phyloP scores from a whole-genome alignment of 768 basidiomycete species.

The Trametes cinnabarina region DNA sequence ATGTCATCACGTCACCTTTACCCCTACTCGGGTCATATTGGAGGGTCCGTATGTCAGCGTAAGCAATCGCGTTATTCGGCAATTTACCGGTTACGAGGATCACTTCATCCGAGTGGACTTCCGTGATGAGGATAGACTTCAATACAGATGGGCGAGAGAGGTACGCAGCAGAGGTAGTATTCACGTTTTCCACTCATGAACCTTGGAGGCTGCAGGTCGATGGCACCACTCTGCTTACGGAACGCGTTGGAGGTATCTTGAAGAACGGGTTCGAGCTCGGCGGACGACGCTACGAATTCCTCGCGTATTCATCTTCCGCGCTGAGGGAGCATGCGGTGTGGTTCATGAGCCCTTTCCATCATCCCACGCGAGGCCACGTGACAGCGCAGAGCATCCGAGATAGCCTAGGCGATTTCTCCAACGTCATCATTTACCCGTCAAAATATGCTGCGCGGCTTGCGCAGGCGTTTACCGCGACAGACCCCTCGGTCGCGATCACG shows the following conservation, averaged over 20 bases:
- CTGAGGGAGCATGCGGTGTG: conserved; percentile 80
- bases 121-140: conserved; percentile 77
- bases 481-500: conserved; percentile 60
- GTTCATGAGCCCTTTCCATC: conserved; percentile 68
- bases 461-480: conserved; percentile 83
- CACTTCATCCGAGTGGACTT: conserved; percentile 83
- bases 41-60: conserved; percentile 77
- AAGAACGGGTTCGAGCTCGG: conserved; percentile 66
- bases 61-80: conserved; percentile 78
- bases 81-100: conserved; percentile 57
- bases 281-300: conserved; percentile 71
- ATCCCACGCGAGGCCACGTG: conserved; percentile 43
- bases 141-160: conserved; percentile 67
- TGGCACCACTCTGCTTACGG: conserved; percentile 24
- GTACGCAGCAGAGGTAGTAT: conserved; percentile 29
- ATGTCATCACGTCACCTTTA: conserved; percentile 66
- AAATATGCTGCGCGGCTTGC: conserved; percentile 82
- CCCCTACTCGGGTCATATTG: conserved; percentile 43
- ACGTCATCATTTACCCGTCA: conserved; percentile 49
- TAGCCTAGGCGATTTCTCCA: conserved; percentile 66
- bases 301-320: conserved; percentile 80
- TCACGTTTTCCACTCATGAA: background rate
- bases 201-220: conserved; percentile 16
- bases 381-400: conserved; percentile 58
- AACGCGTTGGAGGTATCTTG: conserved; percentile 28